phyloP scores from a whole-genome alignment of 257 asterid genomes.

The Gentiana macrophylla region DNA sequence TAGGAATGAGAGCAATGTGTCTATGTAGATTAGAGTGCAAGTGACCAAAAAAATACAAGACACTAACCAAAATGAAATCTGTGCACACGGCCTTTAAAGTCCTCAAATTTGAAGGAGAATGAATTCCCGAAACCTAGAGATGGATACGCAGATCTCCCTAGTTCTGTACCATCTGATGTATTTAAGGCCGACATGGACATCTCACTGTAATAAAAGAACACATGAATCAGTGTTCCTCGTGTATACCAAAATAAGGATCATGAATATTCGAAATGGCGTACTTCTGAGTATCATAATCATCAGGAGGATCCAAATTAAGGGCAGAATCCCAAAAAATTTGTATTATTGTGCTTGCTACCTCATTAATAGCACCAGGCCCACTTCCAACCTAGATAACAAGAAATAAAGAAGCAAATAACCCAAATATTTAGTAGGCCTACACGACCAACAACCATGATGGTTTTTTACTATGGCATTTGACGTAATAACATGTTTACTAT shows the following conservation, averaged over 20 bases:
- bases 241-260: constrained; percentile 1
- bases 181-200: constrained; percentile 57
- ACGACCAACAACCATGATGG: too few species aligned
- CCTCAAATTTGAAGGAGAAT: constrained; percentile 73
- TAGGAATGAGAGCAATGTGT: too few species aligned
- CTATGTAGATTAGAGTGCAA: not conserved
- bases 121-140: constrained; percentile 69
- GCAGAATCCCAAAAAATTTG: constrained; percentile 99
- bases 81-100: constrained; percentile 60
- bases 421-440: too few species aligned
- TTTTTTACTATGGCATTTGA: too few species aligned
- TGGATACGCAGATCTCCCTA: constrained; percentile 56
- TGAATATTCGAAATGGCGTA: constrained; percentile 2
- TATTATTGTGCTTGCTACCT: constrained; percentile 69
- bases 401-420: not conserved
- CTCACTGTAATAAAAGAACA: constrained; percentile 48
- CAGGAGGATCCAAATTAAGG: constrained; percentile 67
- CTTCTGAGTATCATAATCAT: constrained; percentile 81
- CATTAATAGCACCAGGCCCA: constrained; percentile 63
- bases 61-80: constrained; percentile 73
- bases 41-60: not conserved
- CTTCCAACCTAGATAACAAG: constrained; percentile 53
- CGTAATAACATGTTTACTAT: too few species aligned
- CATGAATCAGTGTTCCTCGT: not conserved
- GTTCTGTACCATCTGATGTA: constrained; percentile 52